Conservation (phyloP, 2,329 filamentous ascomycete genomes). For the Trichoderma koningiopsis region DNA sequence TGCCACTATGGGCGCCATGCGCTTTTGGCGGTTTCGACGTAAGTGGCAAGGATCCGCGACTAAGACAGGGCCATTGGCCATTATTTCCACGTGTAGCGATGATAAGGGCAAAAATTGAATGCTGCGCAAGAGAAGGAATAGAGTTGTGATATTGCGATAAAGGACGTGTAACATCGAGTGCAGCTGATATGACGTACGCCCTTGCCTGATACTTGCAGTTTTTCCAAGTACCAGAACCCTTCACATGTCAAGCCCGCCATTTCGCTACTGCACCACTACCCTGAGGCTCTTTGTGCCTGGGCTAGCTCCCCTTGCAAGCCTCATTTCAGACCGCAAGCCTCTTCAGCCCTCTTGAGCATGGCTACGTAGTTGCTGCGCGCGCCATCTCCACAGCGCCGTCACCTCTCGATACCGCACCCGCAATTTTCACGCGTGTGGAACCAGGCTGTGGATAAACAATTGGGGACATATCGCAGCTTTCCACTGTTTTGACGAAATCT, state of each 20-base stretch:
- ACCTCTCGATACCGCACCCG: constrained; percentile 13
- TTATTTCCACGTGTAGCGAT: neutral
- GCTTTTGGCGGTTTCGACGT: neutral
- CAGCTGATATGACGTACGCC: neutral
- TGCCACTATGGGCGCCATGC: constrained; percentile 3
- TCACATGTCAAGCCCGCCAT: neutral
- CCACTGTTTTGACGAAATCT: constrained; percentile 12
- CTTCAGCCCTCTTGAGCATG: neutral
- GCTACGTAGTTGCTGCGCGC: constrained; percentile 10
- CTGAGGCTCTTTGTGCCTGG: constrained; percentile 9
- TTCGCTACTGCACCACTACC: neutral
- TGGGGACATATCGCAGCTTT: constrained; percentile 1
- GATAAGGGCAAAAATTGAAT: neutral
- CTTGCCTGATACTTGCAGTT: neutral
- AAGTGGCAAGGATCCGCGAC: constrained; percentile 4
- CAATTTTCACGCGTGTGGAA: constrained; percentile 29
- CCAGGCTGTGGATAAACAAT: constrained; percentile 29
- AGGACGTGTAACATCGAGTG: neutral
- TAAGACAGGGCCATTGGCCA: neutral
- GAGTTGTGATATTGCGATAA: neutral
- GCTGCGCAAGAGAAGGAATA: neutral
- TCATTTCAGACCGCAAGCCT: neutral
- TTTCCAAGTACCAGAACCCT: neutral
- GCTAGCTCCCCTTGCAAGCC: neutral
- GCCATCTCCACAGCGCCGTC: constrained; percentile 15